Conservation (phyloP, 129 eudicot species). For the Mikania micrantha region DNA sequence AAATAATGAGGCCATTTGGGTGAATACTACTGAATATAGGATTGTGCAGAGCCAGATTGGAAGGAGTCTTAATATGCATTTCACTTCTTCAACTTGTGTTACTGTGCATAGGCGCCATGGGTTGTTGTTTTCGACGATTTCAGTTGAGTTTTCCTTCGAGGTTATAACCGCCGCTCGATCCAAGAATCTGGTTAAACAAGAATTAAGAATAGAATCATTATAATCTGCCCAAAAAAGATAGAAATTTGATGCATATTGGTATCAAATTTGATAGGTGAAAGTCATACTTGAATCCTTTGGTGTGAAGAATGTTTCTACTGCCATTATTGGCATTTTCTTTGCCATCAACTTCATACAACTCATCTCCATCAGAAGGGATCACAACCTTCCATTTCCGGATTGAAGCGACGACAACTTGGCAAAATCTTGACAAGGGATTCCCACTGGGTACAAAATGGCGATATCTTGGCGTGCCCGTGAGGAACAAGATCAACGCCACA, state of each 20-base stretch:
- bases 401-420: constrained; percentile 68
- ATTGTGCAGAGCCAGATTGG: constrained; percentile 96
- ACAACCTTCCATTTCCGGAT: constrained; percentile 50
- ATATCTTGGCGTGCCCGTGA: constrained; percentile 59
- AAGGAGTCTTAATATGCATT: constrained; percentile 85
- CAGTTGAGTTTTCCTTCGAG: constrained; percentile 28
- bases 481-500: constrained; percentile 53
- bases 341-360: constrained; percentile 45
- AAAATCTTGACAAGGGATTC: constrained; percentile 69
- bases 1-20: constrained; percentile 82
- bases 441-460: constrained; percentile 60
- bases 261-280: neutral
- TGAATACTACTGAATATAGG: constrained; percentile 72
- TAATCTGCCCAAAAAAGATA: neutral
- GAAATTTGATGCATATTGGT: neutral
- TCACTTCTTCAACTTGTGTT: constrained; percentile 92
- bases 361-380: constrained; percentile 45
- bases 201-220: neutral
- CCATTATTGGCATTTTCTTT: constrained; percentile 37
- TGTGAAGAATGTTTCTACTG: constrained; percentile 58
- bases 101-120: constrained; percentile 68
- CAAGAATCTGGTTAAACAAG: constrained; percentile 46
- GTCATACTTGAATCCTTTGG: constrained; percentile 65
- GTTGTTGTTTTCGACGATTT: constrained; percentile 1
- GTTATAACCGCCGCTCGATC: constrained; percentile 70